Percentiles rank a stretch among this genome's conserved stretches.
Conservation (phyloP, 768 basidiomycete species). For the Boletus patriciae region DNA sequence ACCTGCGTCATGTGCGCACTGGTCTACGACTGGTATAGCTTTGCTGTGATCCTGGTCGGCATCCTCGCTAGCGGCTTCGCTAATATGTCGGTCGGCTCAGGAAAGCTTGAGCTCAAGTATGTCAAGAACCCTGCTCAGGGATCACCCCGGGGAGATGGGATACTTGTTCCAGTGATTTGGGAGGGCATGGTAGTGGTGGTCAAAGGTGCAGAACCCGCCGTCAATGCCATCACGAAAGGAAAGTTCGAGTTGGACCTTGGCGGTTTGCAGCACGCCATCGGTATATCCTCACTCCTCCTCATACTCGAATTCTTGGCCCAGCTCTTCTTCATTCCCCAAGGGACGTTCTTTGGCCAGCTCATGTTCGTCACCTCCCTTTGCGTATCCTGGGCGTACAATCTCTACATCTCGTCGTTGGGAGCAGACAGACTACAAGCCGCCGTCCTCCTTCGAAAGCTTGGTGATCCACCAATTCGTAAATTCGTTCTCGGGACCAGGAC, state of each 20-base stretch:
- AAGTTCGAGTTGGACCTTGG: constrained; percentile 21
- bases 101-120: constrained; percentile 16
- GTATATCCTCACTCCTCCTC: constrained; percentile 29
- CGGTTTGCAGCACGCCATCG: constrained; percentile 11
- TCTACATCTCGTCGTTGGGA: constrained; percentile 33
- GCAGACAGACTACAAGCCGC: constrained; percentile 20
- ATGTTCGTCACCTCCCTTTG: constrained; percentile 35
- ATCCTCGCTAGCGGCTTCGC: constrained; percentile 32
- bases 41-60: constrained; percentile 31
- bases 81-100: constrained; percentile 27
- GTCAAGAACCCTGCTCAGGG: constrained; percentile 12
- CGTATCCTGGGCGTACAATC: constrained; percentile 37
- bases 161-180: constrained; percentile 15
- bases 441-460: constrained; percentile 18
- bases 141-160: constrained; percentile 29
- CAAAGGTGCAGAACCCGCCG: constrained; percentile 27
- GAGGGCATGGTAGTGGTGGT: constrained; percentile 27
- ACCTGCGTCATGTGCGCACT: constrained; percentile 26
- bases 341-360: constrained; percentile 34
- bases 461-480: constrained; percentile 10
- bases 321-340: constrained; percentile 35
- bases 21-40: constrained; percentile 32
- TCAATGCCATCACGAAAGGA: constrained; percentile 33
- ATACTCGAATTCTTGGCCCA: constrained; percentile 33
- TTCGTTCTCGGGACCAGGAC: constrained; percentile 19